Base-by-base conservation (phyloP, 805 yeast species). In the Barnettozyma siamensis region DNA sequence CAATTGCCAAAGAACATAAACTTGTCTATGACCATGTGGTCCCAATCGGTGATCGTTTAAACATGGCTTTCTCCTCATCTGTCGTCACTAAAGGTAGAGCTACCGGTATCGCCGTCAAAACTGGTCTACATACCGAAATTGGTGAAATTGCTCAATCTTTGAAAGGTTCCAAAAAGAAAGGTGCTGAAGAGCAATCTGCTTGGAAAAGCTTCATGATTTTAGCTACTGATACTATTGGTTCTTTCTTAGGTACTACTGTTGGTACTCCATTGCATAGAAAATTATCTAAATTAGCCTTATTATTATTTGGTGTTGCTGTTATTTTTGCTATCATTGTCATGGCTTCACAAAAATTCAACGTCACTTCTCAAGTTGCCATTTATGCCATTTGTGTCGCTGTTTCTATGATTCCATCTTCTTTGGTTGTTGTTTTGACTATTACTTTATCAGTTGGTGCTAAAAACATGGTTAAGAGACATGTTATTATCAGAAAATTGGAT, bases 391-490 rank as follows among this genome's bases (percentile, higher is more conserved):
- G 94, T 65, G 89, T 84, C 36, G 85, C 54, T 0, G 65, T 83
- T 36, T 78, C 89, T 5, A 84, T 84, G 88, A 83, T 83, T 49
- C 93, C 93, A 3, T 83, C 88, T 3, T 80, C 89, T 1, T 69
- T 83, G 52, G 81, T 83, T 46, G 93, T 83, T 18, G 93, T 83
- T 19, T 70, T 83, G 45, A 83, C 93, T n/a, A 83, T 84, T 48
- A 83, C 91, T 1, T 83, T 84, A 89, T 88, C 91, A 1, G 80
- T 80, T 51, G 83, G 94, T 47, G 79, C 95, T 48, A 77, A 78
- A 53, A 78, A 74, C 31, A 78, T 87, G 64, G 80, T 78, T n/a
- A 59, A 67, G 31, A 73, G 79, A 55, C 68, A 80, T 51, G 93
- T 84, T 27, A 78, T 83, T 61, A 86, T 85, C 7, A 70, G 91